Conservation (phyloP, 140 eudicot species). For the Erigeron philadelphicus region DNA sequence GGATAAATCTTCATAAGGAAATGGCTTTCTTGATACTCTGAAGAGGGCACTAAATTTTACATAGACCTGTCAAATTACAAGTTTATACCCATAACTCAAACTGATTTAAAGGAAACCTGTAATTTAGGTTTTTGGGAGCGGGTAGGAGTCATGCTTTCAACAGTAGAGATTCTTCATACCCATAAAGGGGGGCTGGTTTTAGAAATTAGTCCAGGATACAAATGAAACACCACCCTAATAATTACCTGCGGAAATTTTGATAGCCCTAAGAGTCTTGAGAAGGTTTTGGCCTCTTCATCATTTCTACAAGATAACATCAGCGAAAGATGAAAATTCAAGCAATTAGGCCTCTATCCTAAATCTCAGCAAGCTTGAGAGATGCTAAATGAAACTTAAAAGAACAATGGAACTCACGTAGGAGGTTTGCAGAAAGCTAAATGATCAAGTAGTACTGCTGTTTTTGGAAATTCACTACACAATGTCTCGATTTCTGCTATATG, state of each 20-base stretch:
- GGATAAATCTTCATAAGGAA: constrained; percentile 64
- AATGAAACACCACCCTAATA: not conserved
- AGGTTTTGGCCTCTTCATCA: constrained; percentile 43
- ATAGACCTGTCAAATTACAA: constrained; percentile 44
- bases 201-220: not conserved
- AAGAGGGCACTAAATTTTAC: constrained; percentile 72
- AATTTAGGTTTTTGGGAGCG: not conserved
- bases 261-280: constrained; percentile 48
- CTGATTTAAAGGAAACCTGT: not conserved
- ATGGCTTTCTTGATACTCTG: constrained; percentile 65
- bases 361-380: not conserved
- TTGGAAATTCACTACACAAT: constrained; percentile 69
- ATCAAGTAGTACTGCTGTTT: constrained; percentile 64
- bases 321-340: not conserved
- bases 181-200: too few relatives aligned
- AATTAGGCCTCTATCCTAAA: not conserved
- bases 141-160: too few relatives aligned
- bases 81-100: constrained; percentile 6
- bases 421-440: constrained; percentile 90
- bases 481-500: constrained; percentile 63
- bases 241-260: constrained; percentile 75
- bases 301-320: constrained; percentile 36
- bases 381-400: not conserved
- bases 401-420: constrained; percentile 45
- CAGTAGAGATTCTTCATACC: too few relatives aligned